These are phyloP conservation scores for Pseudogymnoascus sp. DNA, from an alignment of 2,329 filamentous ascomycete species.

Conservation along the genomic window DNA sequence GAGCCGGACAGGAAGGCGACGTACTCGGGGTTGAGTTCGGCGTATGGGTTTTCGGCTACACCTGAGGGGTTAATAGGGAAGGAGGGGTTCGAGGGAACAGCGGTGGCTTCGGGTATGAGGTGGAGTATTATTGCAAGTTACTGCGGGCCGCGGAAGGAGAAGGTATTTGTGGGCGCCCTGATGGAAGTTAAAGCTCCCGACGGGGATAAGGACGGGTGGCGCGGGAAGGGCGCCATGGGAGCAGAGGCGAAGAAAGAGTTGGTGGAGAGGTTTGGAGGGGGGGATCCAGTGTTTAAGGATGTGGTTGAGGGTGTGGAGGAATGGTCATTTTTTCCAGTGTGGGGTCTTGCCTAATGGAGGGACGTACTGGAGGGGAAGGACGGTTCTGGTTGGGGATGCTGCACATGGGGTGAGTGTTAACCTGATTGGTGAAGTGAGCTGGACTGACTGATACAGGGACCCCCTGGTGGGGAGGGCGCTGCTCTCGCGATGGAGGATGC, in stretches of 20 bases:
- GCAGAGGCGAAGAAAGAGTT: constrained; percentile 11
- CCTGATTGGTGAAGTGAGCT: neutral
- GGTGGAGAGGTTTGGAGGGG: constrained; percentile 11
- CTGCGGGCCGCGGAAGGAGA: constrained; percentile 9
- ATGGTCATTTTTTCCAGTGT: constrained; percentile 15
- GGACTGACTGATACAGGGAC: constrained; percentile 30
- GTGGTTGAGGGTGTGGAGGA: constrained; percentile 11
- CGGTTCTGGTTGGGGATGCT: constrained; percentile 17
- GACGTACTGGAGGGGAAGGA: constrained; percentile 12
- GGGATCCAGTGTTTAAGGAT: constrained; percentile 8
- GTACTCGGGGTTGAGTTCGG: constrained; percentile 10
- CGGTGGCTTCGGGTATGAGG: constrained; percentile 13
- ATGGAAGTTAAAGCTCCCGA: constrained; percentile 12
- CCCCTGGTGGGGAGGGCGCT: constrained; percentile 41
- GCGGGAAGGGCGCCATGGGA: constrained; percentile 8
- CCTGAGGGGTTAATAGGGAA: neutral
- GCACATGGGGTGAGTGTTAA: constrained; percentile 15
- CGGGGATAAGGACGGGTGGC: constrained; percentile 15
- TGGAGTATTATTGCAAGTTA: constrained; percentile 13
- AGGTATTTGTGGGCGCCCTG: constrained; percentile 14
- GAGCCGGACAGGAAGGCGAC: constrained; percentile 11
- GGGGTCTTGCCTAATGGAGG: constrained; percentile 12
- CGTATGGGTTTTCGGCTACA: constrained; percentile 10
- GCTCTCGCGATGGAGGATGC: constrained; percentile 45
- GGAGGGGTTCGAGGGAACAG: constrained; percentile 11